Evolutionary conservation across 176 grass and related monocot genomes (phyloP).

Genomic region (Canna indica): DNA sequence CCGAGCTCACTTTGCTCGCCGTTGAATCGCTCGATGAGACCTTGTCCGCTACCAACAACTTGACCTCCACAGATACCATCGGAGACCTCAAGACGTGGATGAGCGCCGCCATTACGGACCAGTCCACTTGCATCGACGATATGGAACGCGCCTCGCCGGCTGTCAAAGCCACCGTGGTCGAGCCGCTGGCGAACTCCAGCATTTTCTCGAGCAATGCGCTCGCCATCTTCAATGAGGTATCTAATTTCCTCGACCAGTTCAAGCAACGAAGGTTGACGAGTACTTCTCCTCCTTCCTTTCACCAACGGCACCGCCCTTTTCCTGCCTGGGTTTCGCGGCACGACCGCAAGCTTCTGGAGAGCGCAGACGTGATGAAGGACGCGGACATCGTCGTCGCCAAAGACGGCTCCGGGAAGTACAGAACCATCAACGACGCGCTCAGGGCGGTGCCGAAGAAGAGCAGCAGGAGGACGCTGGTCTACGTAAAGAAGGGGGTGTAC

Average conservation of each 20-base stretch:
- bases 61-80: neutral
- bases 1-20: neutral
- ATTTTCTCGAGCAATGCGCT: neutral
- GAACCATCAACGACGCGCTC: conserved; percentile 51
- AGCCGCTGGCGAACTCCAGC: neutral
- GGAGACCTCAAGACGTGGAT: conserved; percentile 1
- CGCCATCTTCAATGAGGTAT: neutral
- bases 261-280: neutral
- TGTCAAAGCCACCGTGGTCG: neutral
- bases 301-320: too few species aligned
- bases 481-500: conserved; percentile 54
- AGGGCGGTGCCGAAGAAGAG: conserved; percentile 50
- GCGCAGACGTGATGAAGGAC: neutral
- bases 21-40: neutral
- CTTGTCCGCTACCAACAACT: neutral
- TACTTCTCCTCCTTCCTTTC: neutral
- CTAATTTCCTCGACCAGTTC: neutral
- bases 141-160: neutral
- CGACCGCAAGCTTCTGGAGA: neutral
- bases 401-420: conserved; percentile 47
- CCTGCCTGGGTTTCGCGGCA: neutral
- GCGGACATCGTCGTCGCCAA: conserved; percentile 54
- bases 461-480: conserved; percentile 37
- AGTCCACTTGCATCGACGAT: neutral
- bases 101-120: neutral